Evolutionary conservation across 2,329 filamentous ascomycete species (phyloP).

Genomic region (Xylaria multiplex): DNA sequence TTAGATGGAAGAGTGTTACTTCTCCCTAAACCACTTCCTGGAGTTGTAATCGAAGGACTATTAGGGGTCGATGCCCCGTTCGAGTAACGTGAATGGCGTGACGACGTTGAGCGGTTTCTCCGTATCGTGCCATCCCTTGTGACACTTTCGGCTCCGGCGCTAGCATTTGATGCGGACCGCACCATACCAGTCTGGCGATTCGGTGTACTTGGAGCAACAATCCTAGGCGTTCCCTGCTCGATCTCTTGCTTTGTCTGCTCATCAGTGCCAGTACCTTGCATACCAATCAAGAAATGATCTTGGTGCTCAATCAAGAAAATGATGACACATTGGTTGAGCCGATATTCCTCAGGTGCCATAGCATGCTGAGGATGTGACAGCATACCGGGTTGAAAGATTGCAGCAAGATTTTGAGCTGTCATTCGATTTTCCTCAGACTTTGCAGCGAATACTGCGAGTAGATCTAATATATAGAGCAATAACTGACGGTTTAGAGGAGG

Average conservation of each 20-base stretch:
- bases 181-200: slow-evolving; percentile 68
- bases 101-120: slow-evolving; percentile 91
- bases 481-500: slow-evolving; percentile 93
- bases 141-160: slow-evolving; percentile 87
- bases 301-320: slow-evolving; percentile 99
- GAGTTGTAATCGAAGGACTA: slow-evolving; percentile 66
- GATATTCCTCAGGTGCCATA: slow-evolving; percentile 94
- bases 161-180: slow-evolving; percentile 86
- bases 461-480: slow-evolving; percentile 92
- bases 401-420: slow-evolving; percentile 92
- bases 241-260: slow-evolving; percentile 75
- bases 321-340: slow-evolving; percentile 93
- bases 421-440: slow-evolving; percentile 98
- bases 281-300: slow-evolving; percentile 97
- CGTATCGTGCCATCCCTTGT: slow-evolving; percentile 82
- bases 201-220: slow-evolving; percentile 59
- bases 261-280: slow-evolving; percentile 98
- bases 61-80: slow-evolving; percentile 75
- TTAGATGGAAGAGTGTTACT: slow-evolving; percentile 97
- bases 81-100: slow-evolving; percentile 82
- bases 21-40: slow-evolving; percentile 65
- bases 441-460: slow-evolving; percentile 95
- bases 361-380: slow-evolving; percentile 93
- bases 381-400: slow-evolving; percentile 97
- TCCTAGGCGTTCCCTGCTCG: slow-evolving; percentile 73